Conservation (phyloP, 768 basidiomycete species). For the Leucosporidium scottii region DNA sequence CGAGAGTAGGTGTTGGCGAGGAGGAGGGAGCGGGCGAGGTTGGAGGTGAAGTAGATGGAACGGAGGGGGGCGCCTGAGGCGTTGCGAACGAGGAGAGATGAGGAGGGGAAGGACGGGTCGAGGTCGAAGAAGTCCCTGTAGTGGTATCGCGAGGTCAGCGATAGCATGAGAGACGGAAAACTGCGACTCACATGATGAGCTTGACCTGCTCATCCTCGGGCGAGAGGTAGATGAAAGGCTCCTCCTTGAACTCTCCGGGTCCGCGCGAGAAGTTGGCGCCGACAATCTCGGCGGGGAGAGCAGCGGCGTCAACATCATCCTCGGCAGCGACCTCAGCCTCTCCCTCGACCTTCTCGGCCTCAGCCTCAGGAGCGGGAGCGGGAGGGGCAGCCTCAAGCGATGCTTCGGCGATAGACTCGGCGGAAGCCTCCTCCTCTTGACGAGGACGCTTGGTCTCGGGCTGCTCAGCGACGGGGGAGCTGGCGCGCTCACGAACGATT, state of each 20-base stretch:
- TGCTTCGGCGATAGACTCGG: not conserved
- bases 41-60: conserved; percentile 80
- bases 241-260: conserved; percentile 61
- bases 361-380: conserved; percentile 11
- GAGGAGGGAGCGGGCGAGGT: conserved; percentile 72
- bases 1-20: conserved; percentile 72
- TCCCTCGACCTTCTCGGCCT: conserved; percentile 49
- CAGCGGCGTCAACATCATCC: conserved; percentile 34
- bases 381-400: conserved; percentile 6
- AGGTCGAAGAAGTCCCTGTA: conserved; percentile 66
- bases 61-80: conserved; percentile 63
- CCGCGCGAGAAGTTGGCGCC: not conserved
- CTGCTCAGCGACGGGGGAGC: conserved; percentile 18
- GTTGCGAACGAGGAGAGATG: conserved; percentile 80
- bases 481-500: conserved; percentile 15
- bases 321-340: conserved; percentile 40
- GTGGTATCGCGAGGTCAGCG: not conserved
- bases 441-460: conserved; percentile 26
- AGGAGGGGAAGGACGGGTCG: conserved; percentile 59
- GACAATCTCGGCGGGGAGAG: conserved; percentile 2
- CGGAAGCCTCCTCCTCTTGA: conserved; percentile 1
- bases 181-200: conserved; percentile 60
- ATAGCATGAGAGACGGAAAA: not conserved
- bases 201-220: conserved; percentile 61
- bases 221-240: conserved; percentile 74